Evolutionary conservation across 2,329 filamentous ascomycete genomes (phyloP).

Genomic region (Aspergillus pseudoglaucus): DNA sequence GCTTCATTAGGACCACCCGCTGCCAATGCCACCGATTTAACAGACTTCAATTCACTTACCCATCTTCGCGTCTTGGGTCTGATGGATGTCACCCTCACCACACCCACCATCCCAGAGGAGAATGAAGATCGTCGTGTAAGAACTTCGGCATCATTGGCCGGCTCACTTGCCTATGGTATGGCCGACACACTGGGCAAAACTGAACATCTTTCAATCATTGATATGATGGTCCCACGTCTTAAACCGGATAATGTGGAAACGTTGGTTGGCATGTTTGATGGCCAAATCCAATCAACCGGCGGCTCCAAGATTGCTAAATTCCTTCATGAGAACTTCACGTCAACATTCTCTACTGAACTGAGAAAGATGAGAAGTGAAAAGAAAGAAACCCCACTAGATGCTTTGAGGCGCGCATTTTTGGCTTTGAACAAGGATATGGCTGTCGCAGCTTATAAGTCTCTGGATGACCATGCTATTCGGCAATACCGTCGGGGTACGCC

Average conservation of each 20-base stretch:
- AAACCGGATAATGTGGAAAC: slow-evolving; percentile 85
- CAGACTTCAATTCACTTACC: slow-evolving; percentile 78
- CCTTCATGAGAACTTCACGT: slow-evolving; percentile 89
- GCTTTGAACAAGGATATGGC: slow-evolving; percentile 90
- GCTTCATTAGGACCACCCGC: slow-evolving; percentile 48
- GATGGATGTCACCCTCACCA: slow-evolving; percentile 96
- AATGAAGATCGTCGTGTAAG: slow-evolving; percentile 90
- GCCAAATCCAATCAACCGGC: slow-evolving; percentile 77
- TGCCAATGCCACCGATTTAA: slow-evolving; percentile 62
- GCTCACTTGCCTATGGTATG: slow-evolving; percentile 92
- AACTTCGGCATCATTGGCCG: slow-evolving; percentile 91
- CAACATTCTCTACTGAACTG: slow-evolving; percentile 75
- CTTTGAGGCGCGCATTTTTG: slow-evolving; percentile 78
- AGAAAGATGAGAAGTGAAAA: slow-evolving; percentile 61
- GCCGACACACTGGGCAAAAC: slow-evolving; percentile 88
- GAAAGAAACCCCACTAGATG: slow-evolving; percentile 72
- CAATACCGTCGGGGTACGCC: slow-evolving; percentile 62
- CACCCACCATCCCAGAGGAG: slow-evolving; percentile 88
- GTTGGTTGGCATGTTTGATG: slow-evolving; percentile 91
- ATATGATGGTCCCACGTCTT: slow-evolving; percentile 89
- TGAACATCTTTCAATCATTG: slow-evolving; percentile 91
- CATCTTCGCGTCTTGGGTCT: slow-evolving; percentile 84
- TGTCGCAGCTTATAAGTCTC: slow-evolving; percentile 70
- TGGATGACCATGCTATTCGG: slow-evolving; percentile 62
- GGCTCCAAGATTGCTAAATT: slow-evolving; percentile 96